Base-by-base conservation (phyloP, 2,329 filamentous ascomycete species). In the Ophiostoma novo-ulmi region DNA sequence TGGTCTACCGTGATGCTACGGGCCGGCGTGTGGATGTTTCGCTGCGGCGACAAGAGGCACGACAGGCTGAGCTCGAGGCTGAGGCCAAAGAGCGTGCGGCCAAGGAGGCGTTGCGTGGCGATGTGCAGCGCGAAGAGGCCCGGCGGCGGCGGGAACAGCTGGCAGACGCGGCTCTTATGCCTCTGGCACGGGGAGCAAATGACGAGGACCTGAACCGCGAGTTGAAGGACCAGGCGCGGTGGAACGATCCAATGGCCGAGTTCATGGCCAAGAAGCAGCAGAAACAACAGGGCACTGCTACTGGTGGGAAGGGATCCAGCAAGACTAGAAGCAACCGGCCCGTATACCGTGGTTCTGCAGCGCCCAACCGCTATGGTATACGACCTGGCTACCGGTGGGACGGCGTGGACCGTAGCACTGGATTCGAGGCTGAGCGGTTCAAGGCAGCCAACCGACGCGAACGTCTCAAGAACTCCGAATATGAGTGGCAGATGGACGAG, bases 341-440 rank as follows among this genome's bases (percentile, higher is more conserved):
- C 4, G 78, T 91, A 5, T 99, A 98, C 78, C 82, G 88, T 72
- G 95, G 94, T 0, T 85, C 89, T 0, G 91, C 91, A 70, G 86
- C 91, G 76, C 95, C 95, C 64, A 99, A 99, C 83, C 86, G 95
- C 26, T 98, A 98, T 81, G 92, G 92, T 0, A 98, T 99, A 73
- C 85, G 90, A 72, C 95, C 95, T 0, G 96, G 95, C 0, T 93
- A 97, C 81, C 85, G 92, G 74, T 99, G 95, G 95, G 95, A 99
- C 83, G 95, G 96, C 6, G 95, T 99, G 22, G 95, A 99, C 82
- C 85, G 95, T 74, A 85, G 92, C 26, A 99, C 93, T 80, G 94
- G 94, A 0, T 98, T 97, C 78, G 95, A 99, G 82, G 91, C 88
- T 73, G 90, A 97, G 78, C 91, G 94, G 81, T 98, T 98, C 81